Conservation (phyloP, 805 yeast genomes). For the Ogataea allantospora region DNA sequence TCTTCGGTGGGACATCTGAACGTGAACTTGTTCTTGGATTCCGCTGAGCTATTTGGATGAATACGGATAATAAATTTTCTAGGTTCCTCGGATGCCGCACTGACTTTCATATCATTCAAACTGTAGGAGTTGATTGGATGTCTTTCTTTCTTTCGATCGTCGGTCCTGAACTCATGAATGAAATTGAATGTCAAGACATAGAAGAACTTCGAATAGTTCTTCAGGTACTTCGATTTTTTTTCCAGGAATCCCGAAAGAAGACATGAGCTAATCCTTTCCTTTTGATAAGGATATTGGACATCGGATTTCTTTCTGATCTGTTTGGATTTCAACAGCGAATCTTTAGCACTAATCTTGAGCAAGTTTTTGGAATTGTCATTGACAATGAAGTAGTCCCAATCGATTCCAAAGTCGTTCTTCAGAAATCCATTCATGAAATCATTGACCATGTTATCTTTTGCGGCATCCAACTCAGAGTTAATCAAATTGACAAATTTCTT, state of each 20-base stretch:
- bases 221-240: slow-evolving; percentile 59
- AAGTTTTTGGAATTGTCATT: slow-evolving; percentile 43
- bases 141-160: slow-evolving; percentile 54
- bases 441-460: slow-evolving; percentile 50
- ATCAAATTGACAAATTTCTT: slow-evolving; percentile 50
- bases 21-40: slow-evolving; percentile 29
- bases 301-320: slow-evolving; percentile 48
- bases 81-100: slow-evolving; percentile 35
- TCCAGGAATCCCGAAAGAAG: slow-evolving; percentile 59
- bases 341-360: slow-evolving; percentile 35
- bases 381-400: slow-evolving; percentile 67
- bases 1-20: slow-evolving; percentile 45
- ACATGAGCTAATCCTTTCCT: slow-evolving; percentile 48
- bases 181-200: slow-evolving; percentile 67
- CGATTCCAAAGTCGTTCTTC: slow-evolving; percentile 57
- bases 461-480: slow-evolving; percentile 47
- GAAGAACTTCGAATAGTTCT: slow-evolving; percentile 60
- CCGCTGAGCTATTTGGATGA: slow-evolving; percentile 25
- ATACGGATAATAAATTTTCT: slow-evolving; percentile 41
- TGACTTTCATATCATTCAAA: slow-evolving; percentile 34
- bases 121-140: slow-evolving; percentile 42
- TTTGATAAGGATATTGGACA: slow-evolving; percentile 52
- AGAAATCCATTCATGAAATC: slow-evolving; percentile 51
- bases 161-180: slow-evolving; percentile 62
- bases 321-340: slow-evolving; percentile 32